phyloP scores from a whole-genome alignment of 1,139 yeast species.

The Scheffersomyces titani region DNA sequence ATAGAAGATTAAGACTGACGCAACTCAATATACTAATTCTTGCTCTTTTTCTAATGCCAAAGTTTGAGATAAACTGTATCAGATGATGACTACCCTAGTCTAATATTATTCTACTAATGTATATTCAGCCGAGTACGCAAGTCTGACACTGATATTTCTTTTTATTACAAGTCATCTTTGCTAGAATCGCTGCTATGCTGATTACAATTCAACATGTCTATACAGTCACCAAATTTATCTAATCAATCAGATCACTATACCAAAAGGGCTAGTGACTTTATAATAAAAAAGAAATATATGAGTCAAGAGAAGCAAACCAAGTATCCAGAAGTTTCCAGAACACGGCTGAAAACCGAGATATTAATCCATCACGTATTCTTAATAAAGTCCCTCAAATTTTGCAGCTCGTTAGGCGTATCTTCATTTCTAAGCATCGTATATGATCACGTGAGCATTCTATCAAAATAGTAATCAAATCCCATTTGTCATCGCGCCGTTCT shows the following conservation, averaged over 20 bases:
- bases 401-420: neutral
- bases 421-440: neutral
- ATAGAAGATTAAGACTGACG: no score
- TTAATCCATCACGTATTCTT: neutral
- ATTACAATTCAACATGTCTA: no score
- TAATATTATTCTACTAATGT: no score
- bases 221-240: neutral
- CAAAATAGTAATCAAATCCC: neutral
- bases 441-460: neutral
- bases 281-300: neutral
- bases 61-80: no score
- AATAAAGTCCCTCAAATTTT: neutral
- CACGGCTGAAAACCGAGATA: neutral
- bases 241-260: neutral
- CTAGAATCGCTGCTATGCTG: no score
- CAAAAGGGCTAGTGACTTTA: neutral
- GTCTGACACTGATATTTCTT: neutral
- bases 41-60: no score
- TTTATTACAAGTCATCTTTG: no score
- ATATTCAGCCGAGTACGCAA: no score
- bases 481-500: neutral
- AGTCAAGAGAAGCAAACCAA: neutral
- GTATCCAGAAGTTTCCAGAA: neutral
- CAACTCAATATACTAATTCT: no score
- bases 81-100: no score